Base-by-base conservation (phyloP, 2,329 filamentous ascomycete genomes). In the Colletotrichum sp. region DNA sequence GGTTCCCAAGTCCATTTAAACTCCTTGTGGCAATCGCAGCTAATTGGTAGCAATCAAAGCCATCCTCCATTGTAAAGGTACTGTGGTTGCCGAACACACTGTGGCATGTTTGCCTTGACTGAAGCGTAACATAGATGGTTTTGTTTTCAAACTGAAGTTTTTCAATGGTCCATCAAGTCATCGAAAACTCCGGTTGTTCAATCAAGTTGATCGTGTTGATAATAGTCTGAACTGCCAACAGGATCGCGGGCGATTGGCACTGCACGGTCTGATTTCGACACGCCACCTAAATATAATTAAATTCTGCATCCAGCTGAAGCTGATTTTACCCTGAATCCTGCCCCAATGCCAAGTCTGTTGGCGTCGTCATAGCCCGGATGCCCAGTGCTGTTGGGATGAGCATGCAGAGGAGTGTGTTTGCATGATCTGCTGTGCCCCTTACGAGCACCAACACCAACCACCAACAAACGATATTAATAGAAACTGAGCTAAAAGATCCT, bases 141-240 rank as follows among this genome's bases (percentile, higher is more conserved):
- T n/a, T 12, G 38, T 48, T 12, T 2, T 2, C 18, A 48, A 48
- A 48, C 1, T 48, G 0, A 0, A 12, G 6, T 0, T 48, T 18
- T 3, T 38, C 36, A 43, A 18, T 10, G 0, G 2, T 9, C 36
- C 0, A 38, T 38, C 16, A 38, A 18, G 16, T 18, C 1, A 43
- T n/a, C 0, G 36, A 48, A 48, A n/a, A 12, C 5, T 7, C 6
- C 1, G 38, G 38, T 12, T 48, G 38, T 48, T n/a, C 9, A 43
- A 10, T 43, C 5, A 43, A 12, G 38, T 21, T n/a, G 9, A 48
- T 21, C 0, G 9, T 4, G 9, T 48, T 48, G 38, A 48, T n/a
- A 48, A 48, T 1, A 43, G 38, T n/a, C 38, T n/a, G 38, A 48
- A 1, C 6, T 48, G 18, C n/a, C 9, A n/a, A n/a, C 18, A 48